Evolutionary conservation across 2,329 filamentous ascomycete genomes (phyloP), one percentile per base, ranked within the genome.

Genomic region (Lojkania enalia): DNA sequence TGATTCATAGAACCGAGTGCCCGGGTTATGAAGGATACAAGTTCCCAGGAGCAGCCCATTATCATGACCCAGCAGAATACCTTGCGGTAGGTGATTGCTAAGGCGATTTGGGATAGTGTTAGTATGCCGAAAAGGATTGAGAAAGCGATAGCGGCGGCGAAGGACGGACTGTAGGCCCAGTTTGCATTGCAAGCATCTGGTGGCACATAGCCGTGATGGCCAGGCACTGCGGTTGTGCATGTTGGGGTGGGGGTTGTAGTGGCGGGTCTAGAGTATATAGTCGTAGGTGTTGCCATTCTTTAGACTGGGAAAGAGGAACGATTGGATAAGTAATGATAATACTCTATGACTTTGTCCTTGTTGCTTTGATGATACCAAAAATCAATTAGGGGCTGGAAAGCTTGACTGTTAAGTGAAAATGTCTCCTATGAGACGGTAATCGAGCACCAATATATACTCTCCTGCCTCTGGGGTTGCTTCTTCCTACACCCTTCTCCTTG

Each of bases 51-150:
- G 2, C 56, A 54, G 6, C 70, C 75, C 62, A 77, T 72, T 31
- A 75, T 67, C 7, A 78, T 67, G 3, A 76, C 70, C 71, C 69
- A 74, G 29, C 62, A 70, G 48, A 74, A 73, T 13, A 49, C 47
- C 44, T 74, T 60, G 23, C 55, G 57, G 52, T 55, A 57, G 4
- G 44, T 14, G 21, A 64, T 36, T 12, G 60, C 60, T 18, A 55
- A 52, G 21, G 19, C 29, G 9, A 58, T 33, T 31, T 66, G 61
- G 0, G 54, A 46, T 29, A 62, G 14, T 5, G 54, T 60, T 4
- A 59, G 29, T 6, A 63, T 35, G 30, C 54, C 55, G 35, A 66
- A 66, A 31, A 65, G 45, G 5, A 51, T 33, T 14, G 54, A 38
- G 37, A 63, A 55, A 7, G 54, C 50, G 7, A 65, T 36, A 7